Conservation (phyloP, 495 filamentous ascomycete genomes). For the Penicillium antarcticum region DNA sequence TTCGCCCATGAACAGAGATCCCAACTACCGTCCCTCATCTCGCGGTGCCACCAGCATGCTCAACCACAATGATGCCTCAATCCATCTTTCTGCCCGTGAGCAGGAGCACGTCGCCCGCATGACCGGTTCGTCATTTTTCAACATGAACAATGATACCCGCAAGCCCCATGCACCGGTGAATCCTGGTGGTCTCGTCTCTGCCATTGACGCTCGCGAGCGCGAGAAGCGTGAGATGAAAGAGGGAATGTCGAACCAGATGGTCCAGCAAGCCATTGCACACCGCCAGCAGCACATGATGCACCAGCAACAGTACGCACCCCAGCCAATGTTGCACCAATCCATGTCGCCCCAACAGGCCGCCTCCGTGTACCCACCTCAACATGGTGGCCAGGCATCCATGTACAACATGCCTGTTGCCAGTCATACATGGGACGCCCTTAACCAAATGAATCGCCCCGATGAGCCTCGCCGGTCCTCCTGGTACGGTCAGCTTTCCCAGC, state of each 20-base stretch:
- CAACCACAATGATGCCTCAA: slow-evolving; percentile 52
- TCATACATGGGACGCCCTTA: slow-evolving; percentile 41
- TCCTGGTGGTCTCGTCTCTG: slow-evolving; percentile 60
- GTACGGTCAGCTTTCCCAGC: slow-evolving; percentile 33
- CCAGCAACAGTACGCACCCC: slow-evolving; percentile 33
- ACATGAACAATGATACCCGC: slow-evolving; percentile 56
- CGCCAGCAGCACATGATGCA: slow-evolving; percentile 49
- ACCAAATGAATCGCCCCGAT: slow-evolving; percentile 31
- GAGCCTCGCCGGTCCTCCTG: slow-evolving; percentile 40
- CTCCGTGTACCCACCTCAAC: slow-evolving; percentile 18
- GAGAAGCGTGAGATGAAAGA: slow-evolving; percentile 72
- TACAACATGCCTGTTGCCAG: slow-evolving; percentile 43
- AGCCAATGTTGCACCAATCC: slow-evolving; percentile 11
- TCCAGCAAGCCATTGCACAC: slow-evolving; percentile 76
- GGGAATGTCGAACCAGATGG: slow-evolving; percentile 66
- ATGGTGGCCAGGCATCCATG: slow-evolving; percentile 17
- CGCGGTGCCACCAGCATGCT: slow-evolving; percentile 44
- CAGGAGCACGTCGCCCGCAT: slow-evolving; percentile 89
- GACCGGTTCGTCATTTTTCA: slow-evolving; percentile 79
- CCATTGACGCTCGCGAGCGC: slow-evolving; percentile 71
- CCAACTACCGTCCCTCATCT: slow-evolving; percentile 49
- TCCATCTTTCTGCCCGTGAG: slow-evolving; percentile 82
- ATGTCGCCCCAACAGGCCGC: slow-evolving; percentile 10
- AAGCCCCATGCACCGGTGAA: slow-evolving; percentile 30
- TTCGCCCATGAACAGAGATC: slow-evolving; percentile 36